Conservation (phyloP, 768 basidiomycete genomes). For the Myochromella boudieri region DNA sequence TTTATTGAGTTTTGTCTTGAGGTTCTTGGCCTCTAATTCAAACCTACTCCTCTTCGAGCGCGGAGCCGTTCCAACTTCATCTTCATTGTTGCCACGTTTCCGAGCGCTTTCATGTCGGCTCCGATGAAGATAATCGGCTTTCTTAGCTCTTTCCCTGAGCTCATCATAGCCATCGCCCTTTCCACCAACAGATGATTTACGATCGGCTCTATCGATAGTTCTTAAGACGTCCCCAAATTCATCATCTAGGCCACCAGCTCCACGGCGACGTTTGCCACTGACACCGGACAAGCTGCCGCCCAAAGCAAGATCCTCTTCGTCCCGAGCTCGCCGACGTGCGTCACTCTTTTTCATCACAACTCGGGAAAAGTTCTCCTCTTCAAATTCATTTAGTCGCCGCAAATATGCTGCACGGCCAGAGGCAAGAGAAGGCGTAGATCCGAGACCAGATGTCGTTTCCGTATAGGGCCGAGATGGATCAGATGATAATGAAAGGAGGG, state of each 20-base stretch:
- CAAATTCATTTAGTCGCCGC: slow-evolving; percentile 80
- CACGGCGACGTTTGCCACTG: slow-evolving; percentile 48
- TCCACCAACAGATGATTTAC: slow-evolving; percentile 32
- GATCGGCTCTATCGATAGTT: slow-evolving; percentile 51
- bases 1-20: slow-evolving; percentile 34
- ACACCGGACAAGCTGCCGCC: slow-evolving; percentile 60
- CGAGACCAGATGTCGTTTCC: slow-evolving; percentile 74
- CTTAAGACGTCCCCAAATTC: slow-evolving; percentile 82
- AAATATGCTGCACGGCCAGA: slow-evolving; percentile 79
- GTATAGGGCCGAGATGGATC: slow-evolving; percentile 70
- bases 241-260: slow-evolving; percentile 74
- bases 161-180: slow-evolving; percentile 80
- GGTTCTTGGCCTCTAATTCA: slow-evolving; percentile 44
- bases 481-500: slow-evolving; percentile 61
- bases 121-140: slow-evolving; percentile 57
- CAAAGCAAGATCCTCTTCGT: slow-evolving; percentile 87
- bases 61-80: slow-evolving; percentile 23
- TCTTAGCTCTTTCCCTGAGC: slow-evolving; percentile 67
- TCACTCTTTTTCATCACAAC: slow-evolving; percentile 91
- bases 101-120: slow-evolving; percentile 40
- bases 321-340: slow-evolving; percentile 61
- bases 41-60: slow-evolving; percentile 43
- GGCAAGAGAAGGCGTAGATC: slow-evolving; percentile 53
- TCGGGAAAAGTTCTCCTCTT: slow-evolving; percentile 93
- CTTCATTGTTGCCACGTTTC: slow-evolving; percentile 25